Base-by-base conservation (phyloP, 2,329 filamentous ascomycete genomes). In the Calonectria hawksworthii region DNA sequence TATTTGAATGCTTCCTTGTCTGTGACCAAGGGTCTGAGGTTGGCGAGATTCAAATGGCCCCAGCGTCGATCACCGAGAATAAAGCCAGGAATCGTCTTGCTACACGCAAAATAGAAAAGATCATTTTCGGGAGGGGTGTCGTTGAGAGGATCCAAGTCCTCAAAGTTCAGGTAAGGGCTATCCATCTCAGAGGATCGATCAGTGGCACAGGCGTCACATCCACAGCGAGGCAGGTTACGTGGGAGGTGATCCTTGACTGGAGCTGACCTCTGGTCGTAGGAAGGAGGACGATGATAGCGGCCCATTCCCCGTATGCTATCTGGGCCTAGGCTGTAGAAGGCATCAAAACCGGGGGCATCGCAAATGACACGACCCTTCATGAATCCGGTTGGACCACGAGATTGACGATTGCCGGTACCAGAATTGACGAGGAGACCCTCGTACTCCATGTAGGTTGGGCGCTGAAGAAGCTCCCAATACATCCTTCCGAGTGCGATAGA, bases 1-100 rank as follows among this genome's bases (percentile, higher is more conserved):
- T 87, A 87, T 79, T 87, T 87, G 86, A 89, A 89, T 3, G 88
- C 87, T 50, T 89, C 87, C 68, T 82, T 86, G 79, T 89, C 88
- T 2, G 86, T 85, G 66, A 83, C 80, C 68, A 89, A 82, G 9
- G 86, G 85, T 63, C 80, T 78, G 71, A 89, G 83, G 61, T 83
- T 78, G 44, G 84, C 84, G 18, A 88, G 75, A 66, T 84, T 81
- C 18, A 89, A 81, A 72, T 86, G 83, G 26, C 86, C 87, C 88
- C 88, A 89, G 21, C 84, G 84, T 2, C 88, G 83, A 68, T 87
- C 85, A 14, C 84, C 83, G 7, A 89, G 83, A 70, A 89, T 82
- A 76, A 89, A 89, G 0, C 86, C 88, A 0, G 87, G 85, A 56
- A 89, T 85, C n/a, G 84, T 83, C 59, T 88, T 87, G 56, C 83